Evolutionary conservation across 1,284 basidiomycete species (phyloP).

Genomic region (Dichomitus squalens): DNA sequence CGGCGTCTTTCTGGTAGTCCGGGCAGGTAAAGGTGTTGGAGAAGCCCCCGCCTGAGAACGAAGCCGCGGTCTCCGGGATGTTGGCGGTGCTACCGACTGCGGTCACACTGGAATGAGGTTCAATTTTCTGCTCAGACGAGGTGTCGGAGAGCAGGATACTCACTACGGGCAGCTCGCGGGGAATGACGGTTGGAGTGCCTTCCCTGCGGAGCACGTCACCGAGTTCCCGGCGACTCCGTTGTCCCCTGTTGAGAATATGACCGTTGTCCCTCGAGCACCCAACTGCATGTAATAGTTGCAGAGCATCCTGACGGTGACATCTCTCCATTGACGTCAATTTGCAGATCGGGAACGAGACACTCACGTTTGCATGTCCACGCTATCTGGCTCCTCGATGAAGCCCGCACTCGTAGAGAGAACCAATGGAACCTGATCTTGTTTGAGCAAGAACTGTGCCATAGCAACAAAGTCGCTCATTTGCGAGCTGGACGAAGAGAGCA

Average conservation of each 20-base stretch:
- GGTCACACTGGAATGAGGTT: constrained; percentile 55
- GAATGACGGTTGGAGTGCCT: constrained; percentile 64
- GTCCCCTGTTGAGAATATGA: constrained; percentile 70
- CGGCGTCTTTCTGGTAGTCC: constrained; percentile 12
- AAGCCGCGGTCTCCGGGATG: constrained; percentile 49
- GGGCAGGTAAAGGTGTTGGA: constrained; percentile 18
- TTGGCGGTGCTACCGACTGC: constrained; percentile 53
- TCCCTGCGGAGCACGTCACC: constrained; percentile 38
- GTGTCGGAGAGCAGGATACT: constrained; percentile 3
- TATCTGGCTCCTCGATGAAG: constrained; percentile 46
- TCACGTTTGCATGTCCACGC: constrained; percentile 37
- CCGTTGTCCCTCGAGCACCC: constrained; percentile 55
- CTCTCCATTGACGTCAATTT: constrained; percentile 32
- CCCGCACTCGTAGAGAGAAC: constrained; percentile 48
- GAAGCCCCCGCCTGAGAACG: constrained; percentile 45
- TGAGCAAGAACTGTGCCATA: constrained; percentile 34
- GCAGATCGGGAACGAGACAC: no score
- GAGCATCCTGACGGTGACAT: constrained; percentile 11
- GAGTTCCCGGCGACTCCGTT: constrained; percentile 54
- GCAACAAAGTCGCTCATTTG: constrained; percentile 28
- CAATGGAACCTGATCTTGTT: constrained; percentile 32
- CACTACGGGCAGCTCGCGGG: constrained; percentile 58
- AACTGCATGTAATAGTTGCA: constrained; percentile 40
- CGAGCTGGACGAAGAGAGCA: constrained; percentile 19
- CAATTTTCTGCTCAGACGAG: neutral